phyloP scores from a whole-genome alignment of 169 alveolate species.

The Cardiosporidium cionae region DNA sequence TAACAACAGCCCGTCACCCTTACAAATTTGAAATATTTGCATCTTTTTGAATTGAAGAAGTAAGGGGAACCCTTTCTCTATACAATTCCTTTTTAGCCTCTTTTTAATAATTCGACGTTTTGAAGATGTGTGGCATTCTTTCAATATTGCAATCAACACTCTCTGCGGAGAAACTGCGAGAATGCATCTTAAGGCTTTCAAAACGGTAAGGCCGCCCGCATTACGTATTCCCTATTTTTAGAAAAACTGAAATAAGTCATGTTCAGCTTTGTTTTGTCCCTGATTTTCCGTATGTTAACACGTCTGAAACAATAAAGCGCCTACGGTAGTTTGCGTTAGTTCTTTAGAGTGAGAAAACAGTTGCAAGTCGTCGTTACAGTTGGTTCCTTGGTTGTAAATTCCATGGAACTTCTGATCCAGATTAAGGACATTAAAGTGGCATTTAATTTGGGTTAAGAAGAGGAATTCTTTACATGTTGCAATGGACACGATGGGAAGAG shows the following conservation, averaged over 20 bases:
- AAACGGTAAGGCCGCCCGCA: not conserved
- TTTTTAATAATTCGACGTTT: no score
- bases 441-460: no score
- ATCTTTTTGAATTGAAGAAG: no score
- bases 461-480: no score
- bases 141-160: slow-evolving; percentile 9
- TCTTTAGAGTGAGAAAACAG: not conserved
- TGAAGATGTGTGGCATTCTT: slow-evolving; percentile 24
- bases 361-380: not conserved
- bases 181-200: slow-evolving; percentile 1
- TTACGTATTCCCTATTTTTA: not conserved
- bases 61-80: no score
- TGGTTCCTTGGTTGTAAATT: no score
- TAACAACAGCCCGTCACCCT: no score
- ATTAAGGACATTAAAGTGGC: no score
- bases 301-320: not conserved
- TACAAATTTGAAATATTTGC: no score
- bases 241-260: not conserved
- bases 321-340: not conserved
- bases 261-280: not conserved
- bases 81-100: no score
- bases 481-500: no score
- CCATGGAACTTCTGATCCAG: no score
- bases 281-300: not conserved
- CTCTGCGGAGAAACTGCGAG: slow-evolving; percentile 2